Conservation (phyloP, 148 eudicot species). For the Rhododendron vialii region DNA sequence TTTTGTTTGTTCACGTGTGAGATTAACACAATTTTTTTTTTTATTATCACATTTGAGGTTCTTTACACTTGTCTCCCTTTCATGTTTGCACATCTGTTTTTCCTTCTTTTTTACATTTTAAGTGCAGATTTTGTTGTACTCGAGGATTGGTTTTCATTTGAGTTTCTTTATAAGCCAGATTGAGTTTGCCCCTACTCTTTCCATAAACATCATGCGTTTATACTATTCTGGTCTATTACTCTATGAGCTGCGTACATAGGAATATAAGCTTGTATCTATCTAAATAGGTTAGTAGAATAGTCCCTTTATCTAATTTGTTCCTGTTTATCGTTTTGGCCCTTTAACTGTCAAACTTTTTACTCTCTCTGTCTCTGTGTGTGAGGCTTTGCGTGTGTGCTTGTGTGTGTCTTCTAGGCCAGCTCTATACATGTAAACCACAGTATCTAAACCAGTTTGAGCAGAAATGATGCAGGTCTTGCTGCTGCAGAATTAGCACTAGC, state of each 20-base stretch:
- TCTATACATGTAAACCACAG: neutral
- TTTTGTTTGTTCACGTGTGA: neutral
- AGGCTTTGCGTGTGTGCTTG: neutral
- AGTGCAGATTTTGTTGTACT: neutral
- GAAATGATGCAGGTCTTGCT: conserved; percentile 97
- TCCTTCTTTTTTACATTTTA: neutral
- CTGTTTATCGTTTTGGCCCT: neutral
- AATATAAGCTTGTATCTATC: neutral
- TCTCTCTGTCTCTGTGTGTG: neutral
- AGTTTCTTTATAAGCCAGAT: neutral
- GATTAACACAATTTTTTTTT: neutral
- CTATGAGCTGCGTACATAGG: neutral
- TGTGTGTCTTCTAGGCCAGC: neutral
- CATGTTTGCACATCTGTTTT: neutral
- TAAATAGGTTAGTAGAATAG: neutral
- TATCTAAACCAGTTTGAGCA: conserved; percentile 27
- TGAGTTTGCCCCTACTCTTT: neutral
- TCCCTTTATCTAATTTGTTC: neutral
- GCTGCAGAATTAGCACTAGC: conserved; percentile 92
- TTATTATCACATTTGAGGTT: neutral
- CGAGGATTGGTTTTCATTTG: neutral
- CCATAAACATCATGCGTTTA: neutral
- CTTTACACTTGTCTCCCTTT: neutral
- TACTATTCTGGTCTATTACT: neutral
- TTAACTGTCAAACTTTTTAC: neutral